phyloP scores from a whole-genome alignment of 1,139 yeast genomes.

The Lodderomyces metapsilosis region DNA sequence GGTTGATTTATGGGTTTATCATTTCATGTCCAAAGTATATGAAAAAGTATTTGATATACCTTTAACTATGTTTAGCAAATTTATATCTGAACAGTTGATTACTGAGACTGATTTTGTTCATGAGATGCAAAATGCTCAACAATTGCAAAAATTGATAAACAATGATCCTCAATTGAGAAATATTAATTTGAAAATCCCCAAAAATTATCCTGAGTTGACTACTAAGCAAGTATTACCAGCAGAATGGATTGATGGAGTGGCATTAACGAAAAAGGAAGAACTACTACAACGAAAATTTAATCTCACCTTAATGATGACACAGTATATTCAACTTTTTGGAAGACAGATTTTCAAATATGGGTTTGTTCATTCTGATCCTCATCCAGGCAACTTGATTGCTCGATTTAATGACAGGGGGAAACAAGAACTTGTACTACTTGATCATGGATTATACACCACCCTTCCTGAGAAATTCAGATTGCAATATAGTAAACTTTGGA shows the following conservation, averaged over 20 bases:
- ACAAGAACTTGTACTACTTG: constrained; percentile 67
- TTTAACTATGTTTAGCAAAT: constrained; percentile 53
- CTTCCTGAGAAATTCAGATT: constrained; percentile 50
- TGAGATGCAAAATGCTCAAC: constrained; percentile 54
- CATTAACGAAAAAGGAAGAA: constrained; percentile 47
- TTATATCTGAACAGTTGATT: constrained; percentile 54
- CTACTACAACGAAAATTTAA: constrained; percentile 43
- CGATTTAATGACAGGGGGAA: constrained; percentile 37
- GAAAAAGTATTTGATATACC: constrained; percentile 66
- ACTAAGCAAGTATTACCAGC: constrained; percentile 55
- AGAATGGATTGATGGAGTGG: constrained; percentile 77
- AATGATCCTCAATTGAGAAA: constrained; percentile 22
- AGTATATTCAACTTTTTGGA: constrained; percentile 56
- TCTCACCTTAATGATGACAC: constrained; percentile 45
- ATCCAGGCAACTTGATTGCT: constrained; percentile 73
- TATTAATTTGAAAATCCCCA: constrained; percentile 47
- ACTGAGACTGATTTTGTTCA: constrained; percentile 61
- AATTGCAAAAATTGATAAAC: constrained; percentile 20
- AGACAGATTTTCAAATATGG: constrained; percentile 76
- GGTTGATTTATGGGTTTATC: constrained; percentile 60
- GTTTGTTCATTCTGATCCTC: constrained; percentile 77
- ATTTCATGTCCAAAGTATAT: constrained; percentile 50
- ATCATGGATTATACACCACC: constrained; percentile 70
- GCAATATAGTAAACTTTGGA: constrained; percentile 66
- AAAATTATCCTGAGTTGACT: constrained; percentile 43